Evolutionary conservation across 2,329 filamentous ascomycete species (phyloP), one percentile per base, ranked within the genome.

Genomic region (Microdochium nivale): DNA sequence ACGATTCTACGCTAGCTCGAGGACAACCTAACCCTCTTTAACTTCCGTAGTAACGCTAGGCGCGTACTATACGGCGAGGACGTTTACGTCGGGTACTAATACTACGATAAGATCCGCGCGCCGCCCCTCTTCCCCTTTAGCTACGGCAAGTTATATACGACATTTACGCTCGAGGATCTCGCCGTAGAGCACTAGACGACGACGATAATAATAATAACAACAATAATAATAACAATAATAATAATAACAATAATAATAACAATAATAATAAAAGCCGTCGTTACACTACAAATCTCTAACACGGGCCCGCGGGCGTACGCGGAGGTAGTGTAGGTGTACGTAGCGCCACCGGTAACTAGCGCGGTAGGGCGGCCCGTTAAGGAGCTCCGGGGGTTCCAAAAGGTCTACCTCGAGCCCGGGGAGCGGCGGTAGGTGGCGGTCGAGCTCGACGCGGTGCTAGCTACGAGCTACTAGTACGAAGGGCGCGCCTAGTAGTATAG

Each of bases 141-240:
- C 11, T 84, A 88, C 62, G 86, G 87, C 1, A 74, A 90, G 8
- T 86, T 83, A 0, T 90, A 90, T 65, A 88, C 86, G 0, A 77
- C 70, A 0, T 90, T 90, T 62, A 73, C 77, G 47, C 85, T 87
- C 60, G 80, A 69, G 74, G 1, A 76, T 82, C 0, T 74, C 74
- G 3, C 74, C 68, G 58, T 60, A 63, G 2, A 64, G 65, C 50
- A 63, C 70, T n/a, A n/a, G n/a, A n/a, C n/a, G n/a, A n/a, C n/a
- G n/a, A n/a, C n/a, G n/a, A n/a, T n/a, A n/a, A 1, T 62, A 79
- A 51, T 58, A 2, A 27, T 13, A 8, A 24, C n/a, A n/a, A n/a
- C n/a, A n/a, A n/a, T n/a, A n/a, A n/a, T n/a, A n/a, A n/a, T n/a
- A n/a, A n/a, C n/a, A n/a, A n/a, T n/a, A n/a, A n/a, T n/a, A n/a